A percentile compares a stretch with the other conserved stretches of the same genome.
These are phyloP conservation scores for Pinus albicaulis DNA, from an alignment of 75 land plant genomes.

Conservation along the genomic window DNA sequence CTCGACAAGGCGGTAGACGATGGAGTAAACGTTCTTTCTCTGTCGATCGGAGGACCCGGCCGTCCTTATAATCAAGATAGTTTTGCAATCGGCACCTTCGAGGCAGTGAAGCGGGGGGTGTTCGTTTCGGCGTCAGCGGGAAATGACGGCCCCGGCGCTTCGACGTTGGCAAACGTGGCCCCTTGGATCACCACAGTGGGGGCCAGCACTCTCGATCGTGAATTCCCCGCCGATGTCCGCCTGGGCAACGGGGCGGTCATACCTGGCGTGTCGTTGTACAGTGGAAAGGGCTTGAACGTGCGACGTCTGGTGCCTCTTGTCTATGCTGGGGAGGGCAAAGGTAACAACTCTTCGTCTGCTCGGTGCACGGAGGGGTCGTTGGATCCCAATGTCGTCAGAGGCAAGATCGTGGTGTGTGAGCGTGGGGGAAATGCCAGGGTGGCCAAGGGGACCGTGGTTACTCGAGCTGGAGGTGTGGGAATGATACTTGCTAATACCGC, in stretches of 20 bases:
- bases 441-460: constrained; percentile 65
- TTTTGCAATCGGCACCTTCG: constrained; percentile 89
- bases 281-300: constrained; percentile 10
- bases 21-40: constrained; percentile 85
- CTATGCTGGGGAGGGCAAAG: constrained; percentile 46
- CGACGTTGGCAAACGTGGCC: constrained; percentile 86
- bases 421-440: constrained; percentile 62
- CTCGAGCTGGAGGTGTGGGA: constrained; percentile 69
- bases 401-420: constrained; percentile 84
- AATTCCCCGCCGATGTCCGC: constrained; percentile 75
- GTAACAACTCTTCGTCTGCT: constrained; percentile 6
- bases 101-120: constrained; percentile 70
- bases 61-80: constrained; percentile 82
- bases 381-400: constrained; percentile 50
- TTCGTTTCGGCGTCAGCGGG: constrained; percentile 93
- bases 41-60: constrained; percentile 89
- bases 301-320: constrained; percentile 25
- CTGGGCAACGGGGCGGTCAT: constrained; percentile 66
- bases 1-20: constrained; percentile 92
- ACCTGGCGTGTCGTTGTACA: constrained; percentile 33
- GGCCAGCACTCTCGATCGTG: constrained; percentile 86
- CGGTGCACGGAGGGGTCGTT: constrained; percentile 67
- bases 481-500: constrained; percentile 72
- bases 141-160: constrained; percentile 72
- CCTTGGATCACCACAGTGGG: constrained; percentile 97